phyloP scores from a whole-genome alignment of 345 rosid species.

The Trapa incisa region DNA sequence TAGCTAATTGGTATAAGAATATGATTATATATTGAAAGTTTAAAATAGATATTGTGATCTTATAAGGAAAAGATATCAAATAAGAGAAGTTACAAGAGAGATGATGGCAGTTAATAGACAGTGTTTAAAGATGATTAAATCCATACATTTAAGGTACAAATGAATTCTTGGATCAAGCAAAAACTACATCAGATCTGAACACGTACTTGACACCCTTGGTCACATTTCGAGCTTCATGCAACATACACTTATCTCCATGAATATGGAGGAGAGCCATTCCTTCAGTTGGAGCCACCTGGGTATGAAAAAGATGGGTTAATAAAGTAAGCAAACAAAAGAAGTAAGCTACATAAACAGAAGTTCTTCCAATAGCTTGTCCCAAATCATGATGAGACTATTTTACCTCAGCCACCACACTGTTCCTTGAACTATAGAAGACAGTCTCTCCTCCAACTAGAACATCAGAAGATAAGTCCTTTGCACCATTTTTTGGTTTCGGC shows the following conservation, averaged over 20 bases:
- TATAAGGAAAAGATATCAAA: not conserved
- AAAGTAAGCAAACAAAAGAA: not conserved
- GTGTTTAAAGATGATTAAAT: not conserved
- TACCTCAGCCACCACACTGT: conserved; percentile 72
- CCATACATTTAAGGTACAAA: not conserved
- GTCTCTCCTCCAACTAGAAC: conserved; percentile 83
- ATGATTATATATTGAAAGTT: too few species aligned
- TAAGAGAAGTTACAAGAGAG: not conserved
- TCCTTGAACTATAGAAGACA: conserved; percentile 72
- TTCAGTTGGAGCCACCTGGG: conserved; percentile 74
- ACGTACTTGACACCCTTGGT: conserved; percentile 74
- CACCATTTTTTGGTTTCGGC: conserved; percentile 27
- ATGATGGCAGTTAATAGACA: not conserved
- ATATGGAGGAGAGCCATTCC: conserved; percentile 91
- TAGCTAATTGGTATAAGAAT: too few species aligned
- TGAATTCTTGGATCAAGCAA: conserved; percentile 36
- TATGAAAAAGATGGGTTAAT: not conserved
- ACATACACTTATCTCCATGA: conserved; percentile 84
- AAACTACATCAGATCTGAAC: conserved; percentile 82
- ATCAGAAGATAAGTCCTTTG: conserved; percentile 33
- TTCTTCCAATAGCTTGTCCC: not conserved
- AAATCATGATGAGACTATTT: not conserved
- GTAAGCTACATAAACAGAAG: not conserved
- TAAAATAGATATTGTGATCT: too few species aligned
- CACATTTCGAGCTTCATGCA: conserved; percentile 81